These are phyloP conservation scores for Suillus placidus DNA, from an alignment of 768 basidiomycete genomes.

Conservation along the genomic window DNA sequence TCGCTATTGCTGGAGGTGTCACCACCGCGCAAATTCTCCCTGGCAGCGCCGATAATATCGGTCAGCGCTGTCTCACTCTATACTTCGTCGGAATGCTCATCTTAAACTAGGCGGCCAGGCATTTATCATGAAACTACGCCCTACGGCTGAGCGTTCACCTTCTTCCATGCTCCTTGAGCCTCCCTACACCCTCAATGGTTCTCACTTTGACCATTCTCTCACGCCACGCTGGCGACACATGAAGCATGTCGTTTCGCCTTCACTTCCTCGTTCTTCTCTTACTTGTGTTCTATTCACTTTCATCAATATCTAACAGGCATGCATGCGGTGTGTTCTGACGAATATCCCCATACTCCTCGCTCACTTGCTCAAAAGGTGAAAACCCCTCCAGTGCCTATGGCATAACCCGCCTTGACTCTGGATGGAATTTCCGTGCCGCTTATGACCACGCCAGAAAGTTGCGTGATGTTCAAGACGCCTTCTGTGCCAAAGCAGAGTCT, in stretches of 20 bases:
- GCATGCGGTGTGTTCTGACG: slow-evolving; percentile 42
- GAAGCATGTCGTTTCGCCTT: slow-evolving; percentile 21
- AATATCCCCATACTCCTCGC: neutral
- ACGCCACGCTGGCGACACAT: slow-evolving; percentile 32
- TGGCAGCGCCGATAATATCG: slow-evolving; percentile 41
- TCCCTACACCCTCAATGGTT: slow-evolving; percentile 43
- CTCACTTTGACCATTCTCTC: slow-evolving; percentile 19
- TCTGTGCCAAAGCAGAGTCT: slow-evolving; percentile 62
- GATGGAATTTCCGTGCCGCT: slow-evolving; percentile 79
- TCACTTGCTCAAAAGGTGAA: slow-evolving; percentile 26
- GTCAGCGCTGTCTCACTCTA: slow-evolving; percentile 20
- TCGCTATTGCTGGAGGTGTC: slow-evolving; percentile 49
- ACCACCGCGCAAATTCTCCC: slow-evolving; percentile 51
- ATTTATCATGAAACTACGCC: slow-evolving; percentile 53
- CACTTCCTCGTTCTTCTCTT: neutral
- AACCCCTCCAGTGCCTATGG: slow-evolving; percentile 45
- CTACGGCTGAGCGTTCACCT: slow-evolving; percentile 47
- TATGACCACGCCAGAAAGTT: slow-evolving; percentile 75
- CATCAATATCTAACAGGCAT: slow-evolving; percentile 26
- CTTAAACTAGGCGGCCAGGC: slow-evolving; percentile 46
- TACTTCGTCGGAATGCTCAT: neutral
- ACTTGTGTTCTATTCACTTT: neutral
- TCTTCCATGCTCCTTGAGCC: slow-evolving; percentile 52
- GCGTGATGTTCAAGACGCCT: slow-evolving; percentile 70
- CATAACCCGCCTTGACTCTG: slow-evolving; percentile 70